Evolutionary conservation across 805 yeast species (phyloP).

Genomic region (Komagataella ulmi): DNA sequence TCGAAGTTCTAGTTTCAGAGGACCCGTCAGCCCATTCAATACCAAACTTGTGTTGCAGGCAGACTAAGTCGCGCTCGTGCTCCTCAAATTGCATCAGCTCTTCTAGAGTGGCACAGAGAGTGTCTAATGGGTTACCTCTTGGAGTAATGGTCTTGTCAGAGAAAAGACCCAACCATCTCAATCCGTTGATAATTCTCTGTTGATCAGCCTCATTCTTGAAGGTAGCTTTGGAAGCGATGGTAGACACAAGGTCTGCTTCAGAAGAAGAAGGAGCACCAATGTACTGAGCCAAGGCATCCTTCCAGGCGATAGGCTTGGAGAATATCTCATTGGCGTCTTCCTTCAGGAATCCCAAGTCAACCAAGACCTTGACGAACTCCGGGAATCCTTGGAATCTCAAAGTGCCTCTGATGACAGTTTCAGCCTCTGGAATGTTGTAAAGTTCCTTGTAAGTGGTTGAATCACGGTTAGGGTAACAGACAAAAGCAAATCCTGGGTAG

Average conservation of each 20-base stretch:
- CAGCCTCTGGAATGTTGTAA: slow-evolving; percentile 93
- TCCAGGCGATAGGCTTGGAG: slow-evolving; percentile 59
- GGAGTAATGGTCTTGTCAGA: slow-evolving; percentile 67
- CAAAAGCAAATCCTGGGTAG: slow-evolving; percentile 91
- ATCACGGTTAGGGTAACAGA: slow-evolving; percentile 96
- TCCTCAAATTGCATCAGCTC: slow-evolving; percentile 90
- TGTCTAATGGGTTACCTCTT: slow-evolving; percentile 89
- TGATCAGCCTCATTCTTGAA: slow-evolving; percentile 76
- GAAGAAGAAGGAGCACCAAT: slow-evolving; percentile 60
- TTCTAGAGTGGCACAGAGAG: slow-evolving; percentile 93
- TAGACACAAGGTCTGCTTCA: slow-evolving; percentile 61
- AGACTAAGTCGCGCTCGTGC: slow-evolving; percentile 91
- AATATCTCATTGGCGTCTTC: slow-evolving; percentile 59
- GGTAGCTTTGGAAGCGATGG: slow-evolving; percentile 64
- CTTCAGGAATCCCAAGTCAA: slow-evolving; percentile 83
- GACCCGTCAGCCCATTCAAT: slow-evolving; percentile 93
- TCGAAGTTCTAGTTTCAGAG: slow-evolving; percentile 86
- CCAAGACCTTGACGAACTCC: slow-evolving; percentile 89
- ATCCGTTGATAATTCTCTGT: slow-evolving; percentile 76
- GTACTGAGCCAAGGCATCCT: slow-evolving; percentile 66
- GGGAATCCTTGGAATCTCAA: slow-evolving; percentile 98
- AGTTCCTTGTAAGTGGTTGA: slow-evolving; percentile 88
- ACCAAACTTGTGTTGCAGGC: slow-evolving; percentile 95
- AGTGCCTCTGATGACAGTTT: slow-evolving; percentile 93
- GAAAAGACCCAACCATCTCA: slow-evolving; percentile 90